These are phyloP conservation scores for Cucurbita argyrosperma DNA, from an alignment of 306 rosid genomes.

Conservation along the genomic window DNA sequence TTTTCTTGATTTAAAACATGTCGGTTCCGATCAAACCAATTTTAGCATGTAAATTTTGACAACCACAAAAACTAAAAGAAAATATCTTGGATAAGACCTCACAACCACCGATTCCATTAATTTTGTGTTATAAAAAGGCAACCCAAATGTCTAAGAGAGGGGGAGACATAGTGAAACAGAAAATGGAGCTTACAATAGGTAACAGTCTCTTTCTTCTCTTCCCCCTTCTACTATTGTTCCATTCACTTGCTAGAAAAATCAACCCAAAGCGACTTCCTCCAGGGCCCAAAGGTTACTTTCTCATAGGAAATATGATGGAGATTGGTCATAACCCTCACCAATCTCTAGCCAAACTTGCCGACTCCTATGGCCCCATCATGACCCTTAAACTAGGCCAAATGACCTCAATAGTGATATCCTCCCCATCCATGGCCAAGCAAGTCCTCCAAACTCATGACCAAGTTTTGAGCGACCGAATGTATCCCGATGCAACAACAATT, in stretches of 20 bases:
- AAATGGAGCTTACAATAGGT: neutral
- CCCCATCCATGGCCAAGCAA: conserved; percentile 13
- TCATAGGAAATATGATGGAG: conserved; percentile 40
- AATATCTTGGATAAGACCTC: too few species aligned
- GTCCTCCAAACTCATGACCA: conserved; percentile 19
- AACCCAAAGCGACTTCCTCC: conserved; percentile 25
- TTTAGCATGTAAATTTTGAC: too few species aligned
- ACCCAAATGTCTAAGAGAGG: neutral
- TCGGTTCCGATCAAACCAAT: too few species aligned
- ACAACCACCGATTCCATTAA: too few species aligned
- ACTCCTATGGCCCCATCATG: conserved; percentile 37
- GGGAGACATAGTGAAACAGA: neutral
- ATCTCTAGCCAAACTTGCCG: conserved; percentile 24
- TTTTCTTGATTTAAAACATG: too few species aligned
- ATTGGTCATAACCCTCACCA: conserved; percentile 42
- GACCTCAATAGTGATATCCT: conserved; percentile 29
- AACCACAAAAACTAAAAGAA: too few species aligned
- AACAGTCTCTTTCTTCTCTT: neutral
- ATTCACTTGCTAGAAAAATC: neutral
- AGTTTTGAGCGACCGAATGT: conserved; percentile 15
- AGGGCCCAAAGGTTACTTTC: conserved; percentile 26
- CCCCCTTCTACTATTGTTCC: neutral
- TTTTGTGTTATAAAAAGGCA: too few species aligned
- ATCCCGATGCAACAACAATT: conserved; percentile 11
- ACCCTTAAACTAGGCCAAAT: conserved; percentile 29